Percentiles rank a stretch among this genome's conserved stretches.
Evolutionary conservation across 371 early-diverging fungal species (phyloP).

Genomic region (Mucor racemosus): DNA sequence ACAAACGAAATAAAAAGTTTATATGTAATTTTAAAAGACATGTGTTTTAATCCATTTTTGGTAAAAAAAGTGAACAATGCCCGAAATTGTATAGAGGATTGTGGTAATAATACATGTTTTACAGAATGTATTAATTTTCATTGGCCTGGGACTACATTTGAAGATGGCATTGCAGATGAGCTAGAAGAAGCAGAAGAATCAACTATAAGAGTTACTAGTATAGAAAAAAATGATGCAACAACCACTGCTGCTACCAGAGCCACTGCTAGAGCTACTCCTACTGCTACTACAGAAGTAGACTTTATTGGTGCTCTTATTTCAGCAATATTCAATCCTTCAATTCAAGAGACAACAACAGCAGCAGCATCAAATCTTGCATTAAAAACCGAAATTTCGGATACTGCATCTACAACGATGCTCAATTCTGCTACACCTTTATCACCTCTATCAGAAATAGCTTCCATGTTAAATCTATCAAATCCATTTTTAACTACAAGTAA

Average conservation of each 20-base stretch:
- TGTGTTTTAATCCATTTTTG: constrained; percentile 15
- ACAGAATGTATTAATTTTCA: constrained; percentile 16
- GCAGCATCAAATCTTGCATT: neutral
- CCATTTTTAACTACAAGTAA: constrained; percentile 14
- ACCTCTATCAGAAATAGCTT: neutral
- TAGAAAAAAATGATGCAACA: neutral
- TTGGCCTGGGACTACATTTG: constrained; percentile 17
- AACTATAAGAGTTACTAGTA: neutral
- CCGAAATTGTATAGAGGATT: constrained; percentile 16
- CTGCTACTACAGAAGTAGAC: neutral
- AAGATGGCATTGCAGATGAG: neutral
- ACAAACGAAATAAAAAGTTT: constrained; percentile 10
- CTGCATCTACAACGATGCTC: neutral
- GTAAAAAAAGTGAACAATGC: constrained; percentile 16
- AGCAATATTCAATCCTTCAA: neutral
- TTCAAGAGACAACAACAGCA: neutral
- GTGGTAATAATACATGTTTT: constrained; percentile 7
- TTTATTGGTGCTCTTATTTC: constrained; percentile 2
- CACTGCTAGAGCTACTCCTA: neutral
- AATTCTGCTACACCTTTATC: neutral
- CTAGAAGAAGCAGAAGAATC: neutral
- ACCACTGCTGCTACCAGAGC: neutral
- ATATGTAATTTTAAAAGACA: constrained; percentile 4
- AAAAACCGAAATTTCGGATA: constrained; percentile 5
- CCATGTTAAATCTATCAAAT: neutral